Base-by-base conservation (phyloP, 441 rosid species). In the Metrosideros polymorpha region DNA sequence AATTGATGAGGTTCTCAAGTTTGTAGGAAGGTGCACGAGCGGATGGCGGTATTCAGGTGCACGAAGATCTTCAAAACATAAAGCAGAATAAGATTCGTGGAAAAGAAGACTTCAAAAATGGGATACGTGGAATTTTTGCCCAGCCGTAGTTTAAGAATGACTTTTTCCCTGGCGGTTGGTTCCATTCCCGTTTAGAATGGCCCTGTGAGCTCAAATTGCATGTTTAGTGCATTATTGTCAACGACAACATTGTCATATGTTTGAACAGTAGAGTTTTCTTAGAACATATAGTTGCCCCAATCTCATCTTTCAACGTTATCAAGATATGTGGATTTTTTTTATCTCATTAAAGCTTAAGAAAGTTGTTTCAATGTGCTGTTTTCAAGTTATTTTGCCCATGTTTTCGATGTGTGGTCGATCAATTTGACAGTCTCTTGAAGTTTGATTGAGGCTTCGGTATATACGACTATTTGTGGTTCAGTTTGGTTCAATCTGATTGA, bases 1-100 rank as follows among this genome's bases (percentile, higher is more conserved):
- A 32, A 95, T 97, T 2, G 99, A 97, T 0, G 99, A 97, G 89
- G 89, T 94, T 52, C 97, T 97, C 83, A 97, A 97, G 87, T 86
- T 94, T 45, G 90, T 97, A 4, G 99, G 98, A 57, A 96, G 99
- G 87, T 88, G 91, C 51, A 96, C 94, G 0, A 92, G 90, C 53
- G 88, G 91, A 15, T 82, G 76, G 85, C 89, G 96, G 75, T 52
- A 90, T 88, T 66, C 96, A 57, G 32, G 76, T 27, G 85, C 93
- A 57, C 90, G 84, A 53, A 90, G 84, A 66, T 15, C 85, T 12
- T 53, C 89, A 0, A 96, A 96, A 91, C 93, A 55, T 14, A 97
- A 97, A 89, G 89, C 90, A 53, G 98, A 95, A 88, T 96, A 86
- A 91, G 89, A 83, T 35, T 83, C n/a, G n/a, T 71, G 79, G 79